Evolutionary conservation across 2,329 filamentous ascomycete genomes (phyloP), one percentile per base, ranked within the genome.

Genomic region (Trichoderma gracile): DNA sequence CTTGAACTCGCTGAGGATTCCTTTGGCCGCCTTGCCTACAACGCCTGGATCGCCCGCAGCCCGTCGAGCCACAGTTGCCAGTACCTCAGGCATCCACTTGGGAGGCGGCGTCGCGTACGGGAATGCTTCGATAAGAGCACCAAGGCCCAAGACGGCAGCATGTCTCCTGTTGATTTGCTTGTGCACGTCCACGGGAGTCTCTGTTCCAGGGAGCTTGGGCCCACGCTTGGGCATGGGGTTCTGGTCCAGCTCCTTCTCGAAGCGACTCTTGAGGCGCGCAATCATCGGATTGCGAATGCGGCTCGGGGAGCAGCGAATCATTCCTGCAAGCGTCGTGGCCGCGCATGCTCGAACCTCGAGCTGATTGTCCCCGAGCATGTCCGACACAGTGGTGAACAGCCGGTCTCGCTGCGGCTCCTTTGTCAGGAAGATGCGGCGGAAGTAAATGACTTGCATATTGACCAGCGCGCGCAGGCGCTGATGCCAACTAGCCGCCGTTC

Each of bases 401-500:
- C 86, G 84, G 70, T 92, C 85, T 61, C 95, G 90, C 74, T 97
- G 89, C 8, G 84, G 79, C 7, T 85, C 81, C 38, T 87, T 85
- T 69, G 96, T 91, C 30, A 98, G 81, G 82, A 99, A 99, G 43
- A 99, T 85, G 27, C 94, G 91, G 57, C 95, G 90, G 86, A 98
- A 99, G 81, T 97, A 99, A 71, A 99, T 89, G 68, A 98, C 94
- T 73, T 99, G 96, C 82, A 99, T 97, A 78, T 98, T 98, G 78
- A 99, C 93, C 70, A 99, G 86, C 49, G 96, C 92, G 27, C 96
- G 88, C 45, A 99, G 84, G 53, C 95, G 90, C 78, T 99, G 95
- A 77, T 99, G 95, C 95, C 95, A 99, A 63, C 91, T 95, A 3
- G 87, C 80, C 1, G 93, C 91, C 8, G 86, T 89, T 71, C 89